Conservation (phyloP, 2,329 filamentous ascomycete species). For the Xylariales sp. region DNA sequence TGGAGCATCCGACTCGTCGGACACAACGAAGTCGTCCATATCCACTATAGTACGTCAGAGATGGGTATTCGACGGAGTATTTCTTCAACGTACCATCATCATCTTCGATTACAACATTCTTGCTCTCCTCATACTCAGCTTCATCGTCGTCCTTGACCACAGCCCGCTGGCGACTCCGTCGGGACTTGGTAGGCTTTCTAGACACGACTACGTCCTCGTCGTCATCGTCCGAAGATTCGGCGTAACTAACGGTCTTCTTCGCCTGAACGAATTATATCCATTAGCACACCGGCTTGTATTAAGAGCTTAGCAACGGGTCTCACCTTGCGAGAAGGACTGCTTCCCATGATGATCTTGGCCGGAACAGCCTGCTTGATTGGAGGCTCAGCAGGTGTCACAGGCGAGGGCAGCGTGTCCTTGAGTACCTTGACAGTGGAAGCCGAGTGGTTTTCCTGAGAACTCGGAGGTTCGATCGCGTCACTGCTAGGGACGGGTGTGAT, state of each 20-base stretch:
- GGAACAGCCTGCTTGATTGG: conserved; percentile 35
- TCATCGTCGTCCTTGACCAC: conserved; percentile 65
- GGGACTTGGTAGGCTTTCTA: conserved; percentile 33
- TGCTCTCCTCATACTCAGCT: conserved; percentile 60
- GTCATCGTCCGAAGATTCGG: conserved; percentile 78
- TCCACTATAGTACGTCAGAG: conserved; percentile 44
- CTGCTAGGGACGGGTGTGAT: conserved; percentile 78
- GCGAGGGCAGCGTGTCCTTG: conserved; percentile 43
- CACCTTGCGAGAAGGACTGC: conserved; percentile 80
- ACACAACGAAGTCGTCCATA: conserved; percentile 81
- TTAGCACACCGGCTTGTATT: not conserved
- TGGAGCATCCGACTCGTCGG: conserved; percentile 75
- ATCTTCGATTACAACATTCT: conserved; percentile 54
- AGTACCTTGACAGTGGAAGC: conserved; percentile 44
- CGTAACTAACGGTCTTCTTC: conserved; percentile 67
- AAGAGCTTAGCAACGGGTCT: conserved; percentile 12
- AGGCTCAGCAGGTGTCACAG: conserved; percentile 37
- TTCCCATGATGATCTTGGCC: conserved; percentile 40
- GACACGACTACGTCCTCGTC: conserved; percentile 65
- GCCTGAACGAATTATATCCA: conserved; percentile 27
- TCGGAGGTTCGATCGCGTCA: conserved; percentile 63
- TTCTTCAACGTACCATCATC: conserved; percentile 59
- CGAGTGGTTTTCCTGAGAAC: conserved; percentile 61
- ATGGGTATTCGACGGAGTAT: no score
- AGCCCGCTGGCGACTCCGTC: conserved; percentile 46